Evolutionary conservation across 495 filamentous ascomycete species (phyloP).

Genomic region (Lepidopterella palustris): DNA sequence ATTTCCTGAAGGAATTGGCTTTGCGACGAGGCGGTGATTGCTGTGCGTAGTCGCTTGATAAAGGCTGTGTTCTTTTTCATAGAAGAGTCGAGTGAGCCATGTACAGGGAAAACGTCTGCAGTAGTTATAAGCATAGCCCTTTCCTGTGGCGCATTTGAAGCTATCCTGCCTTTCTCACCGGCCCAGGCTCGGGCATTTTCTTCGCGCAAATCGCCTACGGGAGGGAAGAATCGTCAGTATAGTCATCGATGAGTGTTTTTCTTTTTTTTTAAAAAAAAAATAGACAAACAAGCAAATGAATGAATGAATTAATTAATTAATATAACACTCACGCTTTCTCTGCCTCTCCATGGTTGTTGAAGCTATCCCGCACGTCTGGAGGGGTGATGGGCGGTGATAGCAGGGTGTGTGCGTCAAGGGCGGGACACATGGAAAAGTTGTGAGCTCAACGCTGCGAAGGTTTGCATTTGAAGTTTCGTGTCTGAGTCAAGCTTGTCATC

Average conservation of each 20-base stretch:
- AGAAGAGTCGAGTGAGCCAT: conserved; percentile 82
- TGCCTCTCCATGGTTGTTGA: conserved; percentile 64
- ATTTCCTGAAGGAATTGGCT: conserved; percentile 86
- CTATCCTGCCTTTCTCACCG: conserved; percentile 70
- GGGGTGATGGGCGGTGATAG: conserved; percentile 21
- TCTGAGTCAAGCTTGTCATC: background rate
- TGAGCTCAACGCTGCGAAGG: conserved; percentile 15
- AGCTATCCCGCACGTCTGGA: conserved; percentile 19
- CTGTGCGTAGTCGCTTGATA: conserved; percentile 91
- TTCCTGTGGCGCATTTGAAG: background rate
- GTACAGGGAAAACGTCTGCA: conserved; percentile 72
- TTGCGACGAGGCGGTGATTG: conserved; percentile 69
- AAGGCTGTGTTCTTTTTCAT: conserved; percentile 99
- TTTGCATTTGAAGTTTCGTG: conserved; percentile 13
- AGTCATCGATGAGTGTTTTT: background rate
- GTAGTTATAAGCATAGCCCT: conserved; percentile 24
- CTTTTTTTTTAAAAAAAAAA: no score
- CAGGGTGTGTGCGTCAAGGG: conserved; percentile 14
- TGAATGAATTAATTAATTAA: no score
- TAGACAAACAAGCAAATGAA: no score
- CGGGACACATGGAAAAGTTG: conserved; percentile 22
- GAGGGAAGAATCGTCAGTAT: conserved; percentile 31
- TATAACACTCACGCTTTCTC: conserved; percentile 79
- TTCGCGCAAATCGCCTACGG: conserved; percentile 75
- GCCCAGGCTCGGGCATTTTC: conserved; percentile 83